Conservation (phyloP, 2,329 filamentous ascomycete genomes). For the Lasiodiplodia hormozganensis region DNA sequence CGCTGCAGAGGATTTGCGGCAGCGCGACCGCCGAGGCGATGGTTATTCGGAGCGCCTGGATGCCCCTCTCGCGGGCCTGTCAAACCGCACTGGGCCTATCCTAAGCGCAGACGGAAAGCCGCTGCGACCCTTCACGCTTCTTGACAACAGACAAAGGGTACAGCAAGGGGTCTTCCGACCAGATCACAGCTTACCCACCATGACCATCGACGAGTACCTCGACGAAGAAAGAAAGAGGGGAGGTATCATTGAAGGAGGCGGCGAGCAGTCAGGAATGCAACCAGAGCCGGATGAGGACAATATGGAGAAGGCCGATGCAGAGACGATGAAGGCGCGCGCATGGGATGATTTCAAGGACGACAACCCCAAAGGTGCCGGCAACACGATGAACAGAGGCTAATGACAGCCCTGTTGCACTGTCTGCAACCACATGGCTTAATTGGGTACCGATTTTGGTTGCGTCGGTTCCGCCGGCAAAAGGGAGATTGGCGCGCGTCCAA, state of each 20-base stretch:
- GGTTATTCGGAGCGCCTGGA: constrained; percentile 79
- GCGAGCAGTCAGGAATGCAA: constrained; percentile 72
- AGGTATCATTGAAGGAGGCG: constrained; percentile 89
- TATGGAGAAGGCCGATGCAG: constrained; percentile 82
- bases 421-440: constrained; percentile 1
- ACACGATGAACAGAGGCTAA: constrained; percentile 78
- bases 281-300: constrained; percentile 89
- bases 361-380: constrained; percentile 84
- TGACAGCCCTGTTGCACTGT: not conserved
- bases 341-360: constrained; percentile 96
- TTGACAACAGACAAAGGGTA: constrained; percentile 77
- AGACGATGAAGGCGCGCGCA: constrained; percentile 89
- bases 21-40: constrained; percentile 54
- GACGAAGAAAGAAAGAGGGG: constrained; percentile 87
- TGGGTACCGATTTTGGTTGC: not conserved
- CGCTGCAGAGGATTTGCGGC: constrained; percentile 51
- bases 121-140: constrained; percentile 86
- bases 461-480: not conserved
- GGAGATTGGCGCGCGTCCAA: not conserved
- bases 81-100: constrained; percentile 66
- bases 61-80: constrained; percentile 58
- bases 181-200: constrained; percentile 92
- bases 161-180: constrained; percentile 84
- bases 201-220: constrained; percentile 97
- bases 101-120: constrained; percentile 82